phyloP scores from a whole-genome alignment of 1,284 basidiomycete species.

The Pseudozyma thailandica region DNA sequence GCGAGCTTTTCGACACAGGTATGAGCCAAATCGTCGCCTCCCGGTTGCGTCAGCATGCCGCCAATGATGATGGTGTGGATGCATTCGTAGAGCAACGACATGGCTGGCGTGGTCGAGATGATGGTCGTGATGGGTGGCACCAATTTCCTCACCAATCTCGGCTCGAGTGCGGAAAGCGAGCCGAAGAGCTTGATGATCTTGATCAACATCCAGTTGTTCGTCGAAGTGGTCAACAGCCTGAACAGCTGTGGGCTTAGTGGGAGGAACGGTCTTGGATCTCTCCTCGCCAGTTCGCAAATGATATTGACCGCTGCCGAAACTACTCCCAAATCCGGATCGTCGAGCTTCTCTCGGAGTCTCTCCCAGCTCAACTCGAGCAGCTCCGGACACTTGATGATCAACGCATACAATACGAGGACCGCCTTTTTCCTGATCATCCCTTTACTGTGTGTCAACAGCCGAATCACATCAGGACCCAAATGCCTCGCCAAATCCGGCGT shows the following conservation, averaged over 20 bases:
- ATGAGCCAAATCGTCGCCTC: slow-evolving; percentile 77
- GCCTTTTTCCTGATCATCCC: slow-evolving; percentile 87
- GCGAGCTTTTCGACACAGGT: slow-evolving; percentile 94
- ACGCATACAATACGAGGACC: slow-evolving; percentile 78
- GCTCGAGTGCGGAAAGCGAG: slow-evolving; percentile 81
- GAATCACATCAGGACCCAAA: slow-evolving; percentile 84
- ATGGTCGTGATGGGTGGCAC: slow-evolving; percentile 91
- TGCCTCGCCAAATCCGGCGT: slow-evolving; percentile 89
- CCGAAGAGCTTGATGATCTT: slow-evolving; percentile 86
- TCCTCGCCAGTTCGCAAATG: slow-evolving; percentile 84
- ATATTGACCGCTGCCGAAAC: slow-evolving; percentile 92
- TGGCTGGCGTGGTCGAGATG: slow-evolving; percentile 94
- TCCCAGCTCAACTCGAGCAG: slow-evolving; percentile 59
- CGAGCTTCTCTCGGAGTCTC: slow-evolving; percentile 78
- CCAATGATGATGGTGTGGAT: slow-evolving; percentile 98
- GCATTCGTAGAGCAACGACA: slow-evolving; percentile 96
- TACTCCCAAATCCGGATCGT: slow-evolving; percentile 74
- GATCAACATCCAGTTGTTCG: slow-evolving; percentile 99
- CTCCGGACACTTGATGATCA: slow-evolving; percentile 58
- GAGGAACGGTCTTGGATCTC: slow-evolving; percentile 59
- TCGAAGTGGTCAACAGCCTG: slow-evolving; percentile 89
- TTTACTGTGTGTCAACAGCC: slow-evolving; percentile 89
- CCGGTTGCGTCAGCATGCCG: slow-evolving; percentile 78
- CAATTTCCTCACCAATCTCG: slow-evolving; percentile 90
- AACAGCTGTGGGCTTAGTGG: slow-evolving; percentile 86